phyloP scores from a whole-genome alignment of 768 basidiomycete species.

The Termitomyces sp. region DNA sequence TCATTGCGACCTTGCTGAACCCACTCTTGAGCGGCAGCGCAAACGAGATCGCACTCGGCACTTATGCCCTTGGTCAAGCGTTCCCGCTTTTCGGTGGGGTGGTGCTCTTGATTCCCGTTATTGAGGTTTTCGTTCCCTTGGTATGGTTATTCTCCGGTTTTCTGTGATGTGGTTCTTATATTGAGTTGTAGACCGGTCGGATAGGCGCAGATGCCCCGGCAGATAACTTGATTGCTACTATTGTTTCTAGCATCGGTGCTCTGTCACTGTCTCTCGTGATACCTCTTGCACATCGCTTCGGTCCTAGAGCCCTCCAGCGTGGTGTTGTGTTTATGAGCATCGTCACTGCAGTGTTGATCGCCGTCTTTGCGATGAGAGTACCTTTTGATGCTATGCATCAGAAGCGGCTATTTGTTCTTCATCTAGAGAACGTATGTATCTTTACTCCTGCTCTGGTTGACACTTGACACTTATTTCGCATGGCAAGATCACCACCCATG shows the following conservation, averaged over 20 bases:
- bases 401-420: conserved; percentile 79
- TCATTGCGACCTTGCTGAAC: conserved; percentile 56
- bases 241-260: conserved; percentile 57
- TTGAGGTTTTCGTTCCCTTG: conserved; percentile 90
- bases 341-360: conserved; percentile 47
- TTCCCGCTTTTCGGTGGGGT: conserved; percentile 55
- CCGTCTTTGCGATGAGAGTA: conserved; percentile 51
- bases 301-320: conserved; percentile 29
- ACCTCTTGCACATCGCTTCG: conserved; percentile 76
- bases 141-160: conserved; percentile 34
- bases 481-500: conserved; percentile 61
- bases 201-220: conserved; percentile 80
- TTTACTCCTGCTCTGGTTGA: not conserved
- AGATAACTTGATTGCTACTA: conserved; percentile 83
- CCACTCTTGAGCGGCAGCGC: conserved; percentile 24
- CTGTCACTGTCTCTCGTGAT: conserved; percentile 56
- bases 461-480: not conserved
- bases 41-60: conserved; percentile 48
- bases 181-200: conserved; percentile 64
- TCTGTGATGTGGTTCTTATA: not conserved
- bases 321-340: conserved; percentile 45
- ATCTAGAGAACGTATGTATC: conserved; percentile 75
- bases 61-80: conserved; percentile 60
- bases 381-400: conserved; percentile 87
- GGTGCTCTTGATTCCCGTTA: conserved; percentile 53